phyloP scores from a whole-genome alignment of 371 early-diverging fungal genomes.

The Mucor plumbeus region DNA sequence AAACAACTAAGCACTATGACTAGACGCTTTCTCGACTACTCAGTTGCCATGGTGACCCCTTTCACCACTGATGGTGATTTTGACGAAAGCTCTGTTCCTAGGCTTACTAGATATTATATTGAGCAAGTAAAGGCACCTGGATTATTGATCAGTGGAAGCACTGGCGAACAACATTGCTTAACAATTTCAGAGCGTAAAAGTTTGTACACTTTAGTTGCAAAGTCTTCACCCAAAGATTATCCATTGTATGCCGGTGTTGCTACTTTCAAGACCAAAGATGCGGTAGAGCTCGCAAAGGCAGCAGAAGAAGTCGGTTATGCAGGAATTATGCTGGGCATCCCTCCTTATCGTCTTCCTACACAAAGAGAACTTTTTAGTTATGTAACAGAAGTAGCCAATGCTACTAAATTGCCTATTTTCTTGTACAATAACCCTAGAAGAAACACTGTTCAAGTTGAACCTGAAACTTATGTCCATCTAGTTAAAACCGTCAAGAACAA shows the following conservation, averaged over 20 bases:
- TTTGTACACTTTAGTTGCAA: conserved; percentile 19
- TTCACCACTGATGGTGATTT: conserved; percentile 30
- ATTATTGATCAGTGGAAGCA: conserved; percentile 35
- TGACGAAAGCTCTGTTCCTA: conserved; percentile 28
- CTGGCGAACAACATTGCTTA: conserved; percentile 44
- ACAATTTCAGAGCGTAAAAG: conserved; percentile 35
- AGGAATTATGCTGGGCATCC: conserved; percentile 44
- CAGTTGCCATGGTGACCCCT: conserved; percentile 38
- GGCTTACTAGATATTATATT: conserved; percentile 29
- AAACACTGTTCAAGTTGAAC: conserved; percentile 29
- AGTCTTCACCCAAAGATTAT: conserved; percentile 16
- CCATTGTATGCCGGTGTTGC: conserved; percentile 41
- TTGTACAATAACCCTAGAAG: conserved; percentile 38
- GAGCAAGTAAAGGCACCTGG: conserved; percentile 29
- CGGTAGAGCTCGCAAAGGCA: conserved; percentile 30
- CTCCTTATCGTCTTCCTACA: conserved; percentile 33
- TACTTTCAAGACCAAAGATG: conserved; percentile 38
- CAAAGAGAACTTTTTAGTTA: conserved; percentile 32
- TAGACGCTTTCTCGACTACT: conserved; percentile 28
- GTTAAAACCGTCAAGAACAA: background rate
- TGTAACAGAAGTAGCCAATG: conserved; percentile 25
- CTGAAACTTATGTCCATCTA: conserved; percentile 27
- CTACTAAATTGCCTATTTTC: conserved; percentile 29
- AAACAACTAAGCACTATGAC: background rate
- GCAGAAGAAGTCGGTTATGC: conserved; percentile 24